Percentiles rank a stretch among this genome's conserved stretches.
phyloP scores from a whole-genome alignment of 2,329 filamentous ascomycete species.

The Beauveria sp. region DNA sequence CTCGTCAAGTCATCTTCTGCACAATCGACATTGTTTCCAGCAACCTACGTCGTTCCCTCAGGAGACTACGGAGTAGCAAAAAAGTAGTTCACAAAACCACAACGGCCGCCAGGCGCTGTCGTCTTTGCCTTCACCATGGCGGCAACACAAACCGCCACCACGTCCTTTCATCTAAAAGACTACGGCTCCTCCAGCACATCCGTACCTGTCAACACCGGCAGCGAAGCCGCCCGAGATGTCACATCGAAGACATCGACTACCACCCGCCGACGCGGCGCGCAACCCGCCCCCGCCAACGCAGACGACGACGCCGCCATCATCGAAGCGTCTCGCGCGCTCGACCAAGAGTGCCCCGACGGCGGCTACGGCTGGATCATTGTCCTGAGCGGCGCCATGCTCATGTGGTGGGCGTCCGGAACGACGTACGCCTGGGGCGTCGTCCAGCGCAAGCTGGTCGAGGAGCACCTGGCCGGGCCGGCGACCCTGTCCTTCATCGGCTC shows the following conservation, averaged over 20 bases:
- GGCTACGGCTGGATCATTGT: conserved; percentile 47
- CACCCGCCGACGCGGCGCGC: not conserved
- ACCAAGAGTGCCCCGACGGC: conserved; percentile 38
- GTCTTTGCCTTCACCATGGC: not conserved
- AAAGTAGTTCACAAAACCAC: too few species aligned
- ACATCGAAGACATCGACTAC: not conserved
- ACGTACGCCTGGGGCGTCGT: conserved; percentile 50
- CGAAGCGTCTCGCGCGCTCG: conserved; percentile 32
- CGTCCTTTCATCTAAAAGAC: not conserved
- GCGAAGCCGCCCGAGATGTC: not conserved
- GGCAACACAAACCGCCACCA: not conserved
- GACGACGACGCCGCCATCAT: conserved; percentile 16
- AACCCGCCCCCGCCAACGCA: not conserved
- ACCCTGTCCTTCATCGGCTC: conserved; percentile 51
- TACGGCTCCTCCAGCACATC: not conserved
- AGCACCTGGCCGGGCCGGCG: conserved; percentile 35
- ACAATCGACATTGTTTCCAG: too few species aligned
- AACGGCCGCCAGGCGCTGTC: not conserved
- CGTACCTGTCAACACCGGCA: not conserved
- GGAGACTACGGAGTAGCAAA: too few species aligned
- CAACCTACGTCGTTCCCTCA: too few species aligned
- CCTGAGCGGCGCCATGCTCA: conserved; percentile 35
- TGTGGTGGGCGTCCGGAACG: conserved; percentile 46
- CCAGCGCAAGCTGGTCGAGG: conserved; percentile 43
- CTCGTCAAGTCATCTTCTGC: too few species aligned